Conservation (phyloP, 192 early-diverging fungal genomes). For the Backusella sp. region DNA sequence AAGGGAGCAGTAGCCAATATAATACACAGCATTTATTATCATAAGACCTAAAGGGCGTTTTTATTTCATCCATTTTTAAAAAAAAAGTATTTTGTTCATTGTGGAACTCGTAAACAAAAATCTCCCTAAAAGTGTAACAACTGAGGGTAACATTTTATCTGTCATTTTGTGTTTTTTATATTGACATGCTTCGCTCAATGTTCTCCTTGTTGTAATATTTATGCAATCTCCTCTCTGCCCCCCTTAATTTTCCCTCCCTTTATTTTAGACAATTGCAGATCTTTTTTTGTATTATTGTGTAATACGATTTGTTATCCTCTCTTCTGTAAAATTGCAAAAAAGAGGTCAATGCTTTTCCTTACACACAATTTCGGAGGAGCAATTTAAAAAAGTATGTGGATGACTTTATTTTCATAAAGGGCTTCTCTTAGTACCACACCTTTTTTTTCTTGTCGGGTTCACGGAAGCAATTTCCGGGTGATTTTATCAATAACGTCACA, state of each 20-base stretch:
- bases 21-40: background rate
- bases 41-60: background rate
- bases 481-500: background rate
- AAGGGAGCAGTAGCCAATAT: background rate
- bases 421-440: background rate
- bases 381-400: background rate
- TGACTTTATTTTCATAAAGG: background rate
- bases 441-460: background rate
- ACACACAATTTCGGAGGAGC: background rate
- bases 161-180: background rate
- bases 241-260: background rate
- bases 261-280: conserved; percentile 1
- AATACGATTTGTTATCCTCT: background rate
- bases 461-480: conserved; percentile 3
- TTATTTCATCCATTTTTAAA: too few species aligned
- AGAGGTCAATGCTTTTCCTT: conserved; percentile 2
- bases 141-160: background rate
- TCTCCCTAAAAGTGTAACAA: background rate
- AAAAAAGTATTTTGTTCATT: background rate
- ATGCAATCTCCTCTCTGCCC: background rate
- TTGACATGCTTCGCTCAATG: background rate
- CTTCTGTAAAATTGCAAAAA: background rate
- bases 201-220: background rate
- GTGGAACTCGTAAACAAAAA: background rate
- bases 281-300: background rate